phyloP scores from a whole-genome alignment of 2,329 filamentous ascomycete species.

The Tolypocladium paradoxum region DNA sequence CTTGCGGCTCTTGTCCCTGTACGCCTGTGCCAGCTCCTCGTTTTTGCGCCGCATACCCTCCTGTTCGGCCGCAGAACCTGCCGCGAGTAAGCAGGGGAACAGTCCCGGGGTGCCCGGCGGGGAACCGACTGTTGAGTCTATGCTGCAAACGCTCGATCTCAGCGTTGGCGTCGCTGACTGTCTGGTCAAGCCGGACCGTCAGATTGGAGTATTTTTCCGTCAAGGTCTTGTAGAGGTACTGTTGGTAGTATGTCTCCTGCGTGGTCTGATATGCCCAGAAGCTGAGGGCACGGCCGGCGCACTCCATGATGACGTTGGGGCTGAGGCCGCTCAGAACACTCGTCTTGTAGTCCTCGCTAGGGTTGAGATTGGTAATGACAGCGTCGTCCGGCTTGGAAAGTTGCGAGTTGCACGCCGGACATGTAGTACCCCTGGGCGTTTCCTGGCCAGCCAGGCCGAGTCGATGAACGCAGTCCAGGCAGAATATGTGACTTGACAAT shows the following conservation, averaged over 20 bases:
- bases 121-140: constrained; percentile 46
- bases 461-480: constrained; percentile 57
- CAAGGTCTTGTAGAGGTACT: constrained; percentile 59
- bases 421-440: constrained; percentile 33
- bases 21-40: constrained; percentile 55
- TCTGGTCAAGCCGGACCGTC: constrained; percentile 57
- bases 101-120: neutral
- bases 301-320: constrained; percentile 77
- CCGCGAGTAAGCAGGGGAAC: constrained; percentile 5
- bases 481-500: constrained; percentile 67
- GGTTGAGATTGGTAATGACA: constrained; percentile 59
- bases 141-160: constrained; percentile 58
- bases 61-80: constrained; percentile 49
- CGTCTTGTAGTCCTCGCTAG: constrained; percentile 82
- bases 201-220: constrained; percentile 60
- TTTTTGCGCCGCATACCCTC: constrained; percentile 58
- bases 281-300: constrained; percentile 63
- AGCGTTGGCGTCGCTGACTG: constrained; percentile 63
- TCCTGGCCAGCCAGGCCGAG: constrained; percentile 45
- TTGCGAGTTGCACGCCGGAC: constrained; percentile 64
- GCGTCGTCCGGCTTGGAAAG: constrained; percentile 67
- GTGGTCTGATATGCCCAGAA: constrained; percentile 84
- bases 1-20: constrained; percentile 60
- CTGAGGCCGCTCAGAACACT: constrained; percentile 74
- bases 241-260: constrained; percentile 75